A percentile compares a stretch with the other conserved stretches of the same genome.
These are phyloP conservation scores for Colletotrichum tofieldiae DNA, from an alignment of 2,329 filamentous ascomycete genomes.

Conservation along the genomic window DNA sequence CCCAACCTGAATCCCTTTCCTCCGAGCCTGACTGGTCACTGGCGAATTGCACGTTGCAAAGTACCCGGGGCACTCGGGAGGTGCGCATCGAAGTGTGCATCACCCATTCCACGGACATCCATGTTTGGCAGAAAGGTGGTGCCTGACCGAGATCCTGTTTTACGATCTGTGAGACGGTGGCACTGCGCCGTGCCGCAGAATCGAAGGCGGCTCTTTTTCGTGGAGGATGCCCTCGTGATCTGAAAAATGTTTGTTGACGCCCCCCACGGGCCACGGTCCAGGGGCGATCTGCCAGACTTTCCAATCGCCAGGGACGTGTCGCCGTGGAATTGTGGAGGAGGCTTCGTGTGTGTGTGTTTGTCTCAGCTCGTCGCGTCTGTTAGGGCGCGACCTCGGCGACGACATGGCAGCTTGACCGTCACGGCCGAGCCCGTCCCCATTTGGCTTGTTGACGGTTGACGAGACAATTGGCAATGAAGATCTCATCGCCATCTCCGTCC, in stretches of 20 bases:
- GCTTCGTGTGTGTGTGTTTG: not conserved
- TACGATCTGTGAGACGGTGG: constrained; percentile 1
- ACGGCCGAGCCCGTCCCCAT: constrained; percentile 8
- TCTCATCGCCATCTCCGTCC: constrained; percentile 34
- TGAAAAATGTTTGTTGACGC: constrained; percentile 14
- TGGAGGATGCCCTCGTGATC: constrained; percentile 38
- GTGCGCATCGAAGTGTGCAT: constrained; percentile 12
- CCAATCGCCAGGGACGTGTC: constrained; percentile 5
- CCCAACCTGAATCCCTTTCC: constrained; percentile 27
- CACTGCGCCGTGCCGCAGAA: constrained; percentile 26
- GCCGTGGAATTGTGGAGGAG: constrained; percentile 22
- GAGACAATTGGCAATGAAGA: constrained; percentile 23
- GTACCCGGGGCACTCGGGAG: not conserved
- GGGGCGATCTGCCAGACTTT: constrained; percentile 18
- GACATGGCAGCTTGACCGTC: not conserved
- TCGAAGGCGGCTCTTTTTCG: constrained; percentile 41
- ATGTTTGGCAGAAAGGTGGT: constrained; percentile 18
- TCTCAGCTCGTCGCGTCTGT: constrained; percentile 37
- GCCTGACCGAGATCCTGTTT: constrained; percentile 31
- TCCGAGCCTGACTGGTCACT: constrained; percentile 19
- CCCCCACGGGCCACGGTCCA: constrained; percentile 18
- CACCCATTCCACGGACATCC: constrained; percentile 15
- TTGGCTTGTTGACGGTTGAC: constrained; percentile 24
- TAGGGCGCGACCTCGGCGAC: constrained; percentile 12
- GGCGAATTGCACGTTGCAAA: not conserved